phyloP scores from a whole-genome alignment of 352 stramenopile genomes.

The Pythium graminicola region DNA sequence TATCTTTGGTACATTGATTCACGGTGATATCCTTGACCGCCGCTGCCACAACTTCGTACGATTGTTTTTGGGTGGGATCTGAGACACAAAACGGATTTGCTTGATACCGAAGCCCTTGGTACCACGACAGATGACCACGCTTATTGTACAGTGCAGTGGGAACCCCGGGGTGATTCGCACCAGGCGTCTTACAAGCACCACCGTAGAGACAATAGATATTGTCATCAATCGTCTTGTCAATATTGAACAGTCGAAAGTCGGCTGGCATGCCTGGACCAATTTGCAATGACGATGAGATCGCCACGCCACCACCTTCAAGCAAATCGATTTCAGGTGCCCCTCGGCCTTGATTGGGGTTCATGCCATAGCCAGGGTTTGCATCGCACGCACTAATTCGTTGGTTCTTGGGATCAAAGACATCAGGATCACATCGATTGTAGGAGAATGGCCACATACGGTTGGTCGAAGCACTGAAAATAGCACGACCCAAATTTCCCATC shows the following conservation, averaged over 20 bases:
- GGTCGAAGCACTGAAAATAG: conserved; percentile 92
- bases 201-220: conserved; percentile 36
- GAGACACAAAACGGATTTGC: conserved; percentile 50
- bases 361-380: conserved; percentile 79
- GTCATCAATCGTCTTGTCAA: conserved; percentile 17
- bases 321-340: conserved; percentile 96
- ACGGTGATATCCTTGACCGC: conserved; percentile 39
- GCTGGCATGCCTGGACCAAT: conserved; percentile 63
- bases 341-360: conserved; percentile 86
- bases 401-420: conserved; percentile 51
- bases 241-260: conserved; percentile 31
- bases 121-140: conserved; percentile 61
- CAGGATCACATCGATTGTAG: conserved; percentile 88
- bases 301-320: conserved; percentile 79
- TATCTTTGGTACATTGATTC: conserved; percentile 34
- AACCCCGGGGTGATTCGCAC: conserved; percentile 39
- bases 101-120: conserved; percentile 51
- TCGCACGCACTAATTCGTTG: conserved; percentile 89
- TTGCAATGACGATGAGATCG: conserved; percentile 89
- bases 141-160: conserved; percentile 37
- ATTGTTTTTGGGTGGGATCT: conserved; percentile 22
- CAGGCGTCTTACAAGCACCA: conserved; percentile 31
- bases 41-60: conserved; percentile 32
- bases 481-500: conserved; percentile 93
- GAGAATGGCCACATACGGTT: conserved; percentile 95